Conservation (phyloP, 805 yeast genomes). For the Metschnikowia bowlesiae region DNA sequence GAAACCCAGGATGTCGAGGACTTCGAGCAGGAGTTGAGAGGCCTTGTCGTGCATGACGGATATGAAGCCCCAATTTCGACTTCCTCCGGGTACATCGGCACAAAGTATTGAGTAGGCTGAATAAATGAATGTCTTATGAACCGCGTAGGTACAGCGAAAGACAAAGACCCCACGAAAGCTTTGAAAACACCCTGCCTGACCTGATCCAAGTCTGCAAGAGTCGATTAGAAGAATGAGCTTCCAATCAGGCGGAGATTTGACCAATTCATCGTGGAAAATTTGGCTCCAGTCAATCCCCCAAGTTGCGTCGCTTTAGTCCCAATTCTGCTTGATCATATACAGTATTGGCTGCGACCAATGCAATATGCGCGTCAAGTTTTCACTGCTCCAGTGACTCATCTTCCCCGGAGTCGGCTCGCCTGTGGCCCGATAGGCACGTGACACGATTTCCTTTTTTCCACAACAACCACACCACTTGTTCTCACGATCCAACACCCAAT, state of each 20-base stretch:
- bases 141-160: not conserved
- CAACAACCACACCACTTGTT: not conserved
- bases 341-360: not conserved
- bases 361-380: not conserved
- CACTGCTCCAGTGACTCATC: conserved; percentile 6
- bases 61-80: conserved; percentile 9
- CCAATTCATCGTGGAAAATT: too few species aligned
- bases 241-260: too few species aligned
- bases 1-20: conserved; percentile 61
- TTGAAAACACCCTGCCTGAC: too few species aligned
- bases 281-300: too few species aligned
- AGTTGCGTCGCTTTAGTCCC: not conserved
- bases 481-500: conserved; percentile 3
- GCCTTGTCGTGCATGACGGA: conserved; percentile 24
- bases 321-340: not conserved
- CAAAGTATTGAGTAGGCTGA: not conserved
- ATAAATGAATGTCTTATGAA: not conserved
- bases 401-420: conserved; percentile 6
- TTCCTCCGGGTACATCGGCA: conserved; percentile 4
- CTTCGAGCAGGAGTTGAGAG: conserved; percentile 44
- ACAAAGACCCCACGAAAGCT: too few species aligned
- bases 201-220: too few species aligned
- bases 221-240: too few species aligned
- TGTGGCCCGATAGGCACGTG: conserved; percentile 1
- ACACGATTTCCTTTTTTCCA: not conserved